These are phyloP conservation scores for Esteya vermicola DNA, from an alignment of 2,329 filamentous ascomycete species.

Conservation along the genomic window DNA sequence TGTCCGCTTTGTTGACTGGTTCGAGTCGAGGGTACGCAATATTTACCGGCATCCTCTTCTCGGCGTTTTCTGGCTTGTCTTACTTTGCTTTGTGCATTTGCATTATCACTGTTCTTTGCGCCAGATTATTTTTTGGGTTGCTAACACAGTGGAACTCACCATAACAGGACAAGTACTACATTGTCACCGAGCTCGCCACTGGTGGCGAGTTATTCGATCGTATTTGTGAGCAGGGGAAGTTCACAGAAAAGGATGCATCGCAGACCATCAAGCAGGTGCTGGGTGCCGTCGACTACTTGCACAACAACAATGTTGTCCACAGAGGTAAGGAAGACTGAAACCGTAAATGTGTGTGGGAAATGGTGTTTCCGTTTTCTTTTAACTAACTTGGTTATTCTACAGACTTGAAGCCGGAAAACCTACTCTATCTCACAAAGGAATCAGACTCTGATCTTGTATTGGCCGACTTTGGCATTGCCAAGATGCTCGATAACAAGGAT, in stretches of 20 bases:
- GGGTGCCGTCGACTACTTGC: slow-evolving; percentile 84
- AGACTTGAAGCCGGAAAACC: slow-evolving; percentile 98
- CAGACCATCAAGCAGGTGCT: slow-evolving; percentile 92
- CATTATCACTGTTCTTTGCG: neutral
- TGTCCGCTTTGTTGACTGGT: slow-evolving; percentile 96
- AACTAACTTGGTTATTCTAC: slow-evolving; percentile 5
- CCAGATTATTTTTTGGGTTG: neutral
- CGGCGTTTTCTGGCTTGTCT: too few relatives aligned
- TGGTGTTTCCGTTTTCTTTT: too few relatives aligned
- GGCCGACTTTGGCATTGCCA: slow-evolving; percentile 96
- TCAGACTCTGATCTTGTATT: slow-evolving; percentile 74
- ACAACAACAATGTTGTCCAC: slow-evolving; percentile 90
- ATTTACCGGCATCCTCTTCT: too few relatives aligned
- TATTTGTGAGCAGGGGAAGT: slow-evolving; percentile 95
- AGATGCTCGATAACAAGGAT: slow-evolving; percentile 83
- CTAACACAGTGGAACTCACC: neutral
- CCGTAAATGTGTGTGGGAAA: too few relatives aligned
- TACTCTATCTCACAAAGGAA: slow-evolving; percentile 76
- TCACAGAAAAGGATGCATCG: slow-evolving; percentile 95
- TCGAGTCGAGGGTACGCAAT: slow-evolving; percentile 80
- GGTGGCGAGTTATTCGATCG: slow-evolving; percentile 95
- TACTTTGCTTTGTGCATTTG: too few relatives aligned
- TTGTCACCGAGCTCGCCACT: slow-evolving; percentile 89
- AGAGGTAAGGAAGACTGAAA: too few relatives aligned
- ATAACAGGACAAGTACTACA: slow-evolving; percentile 92